Base-by-base conservation (phyloP, 805 yeast species). In the Candida dendrica region DNA sequence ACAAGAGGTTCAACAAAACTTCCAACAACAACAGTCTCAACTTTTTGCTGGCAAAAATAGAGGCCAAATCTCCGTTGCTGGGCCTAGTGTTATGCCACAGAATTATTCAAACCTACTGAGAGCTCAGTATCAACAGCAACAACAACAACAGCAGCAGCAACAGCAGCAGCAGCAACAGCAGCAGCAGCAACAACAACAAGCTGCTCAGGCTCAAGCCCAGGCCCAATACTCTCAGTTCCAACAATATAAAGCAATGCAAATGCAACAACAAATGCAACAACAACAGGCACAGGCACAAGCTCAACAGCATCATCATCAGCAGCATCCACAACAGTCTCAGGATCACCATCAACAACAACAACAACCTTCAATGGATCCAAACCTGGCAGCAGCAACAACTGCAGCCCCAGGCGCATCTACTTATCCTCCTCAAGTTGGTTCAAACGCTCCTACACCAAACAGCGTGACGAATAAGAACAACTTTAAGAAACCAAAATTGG, bases 1-100 rank as follows among this genome's bases (percentile, higher is more conserved):
- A 46, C 56, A 53, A 44, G 52, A 54, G 39, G 48, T 52, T 19
- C 59, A 49, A 44, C 51, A 51, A 42, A 48, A 46, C 26, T 51
- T 50, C 41, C 55, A 47, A 38, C 61, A 55, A 45, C 58, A 55
- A 43, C 58, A 51, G 44, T 47, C 42, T 29, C 60, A 50, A 43
- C 51, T 55, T 39, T 49, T 43, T 44, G 55, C 53, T 24, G 54
- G 52, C 33, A 51, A 47, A 40, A 49, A 49, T 15, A 42, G 48
- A 44, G 49, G 45, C 19, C 39, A 22, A n/a, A 26, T 38, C 14
- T 34, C 43, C 27, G 33, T 16, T 17, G 36, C 20, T 16, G 36
- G 27, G 16, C 24, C 42, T 15, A 39, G 45, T 17, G 41, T 55
- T 9, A 39, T 45, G n/a, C 45, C 44, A 39, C 53, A 49, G n/a